A percentile compares a stretch with the other conserved stretches of the same genome.
phyloP scores from a whole-genome alignment of 1,139 yeast genomes.

The Sugiyamaella castrensis region DNA sequence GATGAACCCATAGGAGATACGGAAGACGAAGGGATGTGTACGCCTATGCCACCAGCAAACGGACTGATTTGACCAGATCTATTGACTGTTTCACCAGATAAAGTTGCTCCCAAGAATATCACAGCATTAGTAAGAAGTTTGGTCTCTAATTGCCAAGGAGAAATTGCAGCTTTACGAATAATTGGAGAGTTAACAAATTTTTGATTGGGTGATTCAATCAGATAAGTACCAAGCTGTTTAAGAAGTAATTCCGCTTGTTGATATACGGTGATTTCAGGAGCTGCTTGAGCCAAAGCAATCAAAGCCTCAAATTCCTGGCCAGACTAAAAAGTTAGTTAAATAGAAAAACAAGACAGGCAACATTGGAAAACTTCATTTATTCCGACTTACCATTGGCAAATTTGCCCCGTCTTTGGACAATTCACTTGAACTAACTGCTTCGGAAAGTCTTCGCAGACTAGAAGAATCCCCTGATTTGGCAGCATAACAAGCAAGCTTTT shows the following conservation, averaged over 20 bases:
- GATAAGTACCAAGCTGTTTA: conserved; percentile 54
- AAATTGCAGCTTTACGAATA: conserved; percentile 43
- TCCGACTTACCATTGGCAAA: conserved; percentile 28
- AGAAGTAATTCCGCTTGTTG: conserved; percentile 53
- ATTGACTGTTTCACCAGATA: background rate
- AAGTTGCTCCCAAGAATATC: conserved; percentile 30
- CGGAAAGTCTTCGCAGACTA: conserved; percentile 25
- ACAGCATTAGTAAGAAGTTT: conserved; percentile 40
- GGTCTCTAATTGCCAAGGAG: conserved; percentile 47
- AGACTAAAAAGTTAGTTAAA: conserved; percentile 22
- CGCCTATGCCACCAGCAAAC: background rate
- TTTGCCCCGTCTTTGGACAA: conserved; percentile 25
- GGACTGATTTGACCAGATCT: too few species aligned
- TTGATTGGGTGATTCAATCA: conserved; percentile 59
- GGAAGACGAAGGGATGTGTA: too few species aligned
- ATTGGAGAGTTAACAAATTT: conserved; percentile 46
- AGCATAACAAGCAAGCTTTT: conserved; percentile 45
- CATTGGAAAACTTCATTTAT: background rate
- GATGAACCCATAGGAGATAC: background rate
- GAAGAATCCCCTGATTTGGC: conserved; percentile 27
- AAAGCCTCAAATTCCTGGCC: conserved; percentile 67
- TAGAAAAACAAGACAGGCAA: background rate
- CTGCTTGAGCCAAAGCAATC: conserved; percentile 60
- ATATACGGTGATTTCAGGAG: conserved; percentile 42
- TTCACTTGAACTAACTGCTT: conserved; percentile 17